Evolutionary conservation across 768 basidiomycete genomes (phyloP).

Genomic region (Lyophyllum atratum): DNA sequence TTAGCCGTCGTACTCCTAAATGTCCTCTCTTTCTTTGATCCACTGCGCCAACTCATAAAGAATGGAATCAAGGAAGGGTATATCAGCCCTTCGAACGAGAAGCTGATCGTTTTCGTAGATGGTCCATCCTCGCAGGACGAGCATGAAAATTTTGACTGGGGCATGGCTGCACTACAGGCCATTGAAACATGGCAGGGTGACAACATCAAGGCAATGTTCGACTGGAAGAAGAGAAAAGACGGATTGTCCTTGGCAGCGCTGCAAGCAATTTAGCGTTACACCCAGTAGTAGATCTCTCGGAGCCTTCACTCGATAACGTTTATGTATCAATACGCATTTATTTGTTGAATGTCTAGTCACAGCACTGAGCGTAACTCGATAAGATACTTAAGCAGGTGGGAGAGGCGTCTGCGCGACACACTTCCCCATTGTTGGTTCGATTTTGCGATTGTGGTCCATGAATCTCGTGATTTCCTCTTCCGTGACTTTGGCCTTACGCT

Average conservation of each 20-base stretch:
- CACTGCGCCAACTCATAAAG: slow-evolving; percentile 75
- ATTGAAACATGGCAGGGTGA: slow-evolving; percentile 59
- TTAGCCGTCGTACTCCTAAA: slow-evolving; percentile 87
- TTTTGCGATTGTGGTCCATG: slow-evolving; percentile 82
- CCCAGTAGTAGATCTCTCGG: not conserved
- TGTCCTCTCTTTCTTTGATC: slow-evolving; percentile 80
- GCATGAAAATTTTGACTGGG: slow-evolving; percentile 78
- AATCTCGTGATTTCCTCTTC: slow-evolving; percentile 74
- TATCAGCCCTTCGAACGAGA: slow-evolving; percentile 62
- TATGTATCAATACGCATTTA: not conserved
- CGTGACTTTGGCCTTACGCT: slow-evolving; percentile 82
- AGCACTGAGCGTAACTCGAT: not conserved
- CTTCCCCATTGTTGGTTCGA: slow-evolving; percentile 58
- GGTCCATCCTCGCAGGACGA: slow-evolving; percentile 54
- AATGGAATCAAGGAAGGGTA: slow-evolving; percentile 71
- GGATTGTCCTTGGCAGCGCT: slow-evolving; percentile 16
- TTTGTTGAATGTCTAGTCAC: not conserved
- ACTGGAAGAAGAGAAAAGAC: slow-evolving; percentile 49
- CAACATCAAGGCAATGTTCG: slow-evolving; percentile 35
- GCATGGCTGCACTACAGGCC: slow-evolving; percentile 63
- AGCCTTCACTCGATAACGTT: not conserved
- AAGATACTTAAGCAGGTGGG: not conserved
- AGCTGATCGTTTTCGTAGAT: slow-evolving; percentile 75
- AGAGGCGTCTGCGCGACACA: slow-evolving; percentile 13
- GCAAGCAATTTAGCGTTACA: slow-evolving; percentile 1